Evolutionary conservation across 164 flowering plant species (phyloP), one percentile per base, ranked within the genome.

Genomic region (Liriodendron chinense): DNA sequence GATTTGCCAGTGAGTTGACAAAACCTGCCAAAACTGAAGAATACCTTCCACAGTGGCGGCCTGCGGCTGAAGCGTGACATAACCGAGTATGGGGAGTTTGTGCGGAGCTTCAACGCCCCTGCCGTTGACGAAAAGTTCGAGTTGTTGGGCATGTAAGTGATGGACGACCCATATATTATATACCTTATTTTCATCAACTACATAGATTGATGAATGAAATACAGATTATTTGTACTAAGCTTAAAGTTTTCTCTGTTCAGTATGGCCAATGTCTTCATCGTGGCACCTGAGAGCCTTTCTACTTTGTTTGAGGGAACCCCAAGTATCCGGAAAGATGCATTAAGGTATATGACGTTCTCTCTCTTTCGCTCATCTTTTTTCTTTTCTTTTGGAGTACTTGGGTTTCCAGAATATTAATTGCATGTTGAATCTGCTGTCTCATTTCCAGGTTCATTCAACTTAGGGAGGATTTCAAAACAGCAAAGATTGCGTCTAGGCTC

Each of bases 201-300:
- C 22, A n/a, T 24, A 21, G 47, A 12, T 50, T 34, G 7, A 68
- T n/a, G 34, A 34, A n/a, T n/a, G 65, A 2, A 22, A 59, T 18
- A 57, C 1, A 16, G 56, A 34, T 53, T 12, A 16, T 67, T 67
- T 22, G 67, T 67, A 18, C 18, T 2, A 48, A 1, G 43, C 43
- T 18, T 21, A 57, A 16, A 34, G 43, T 8, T 43, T 23, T 57
- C 53, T 77, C 13, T 72, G 0, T 57, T 66, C 89, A 96, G 99
- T 80, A 78, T 96, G 96, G 99, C 99, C 81, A 96, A 94, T 86
- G 98, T 91, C 84, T 94, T 96, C 70, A 91, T 94, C 62, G 99
- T 96, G 72, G 98, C 99, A 72, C 98, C 99, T 59, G 99, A 96
- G 77, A 94, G 99, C 78, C 91, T 96, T 61, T 82, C 96, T 53